These are phyloP conservation scores for Botrytis elliptica DNA, from an alignment of 2,329 filamentous ascomycete genomes.

Conservation along the genomic window DNA sequence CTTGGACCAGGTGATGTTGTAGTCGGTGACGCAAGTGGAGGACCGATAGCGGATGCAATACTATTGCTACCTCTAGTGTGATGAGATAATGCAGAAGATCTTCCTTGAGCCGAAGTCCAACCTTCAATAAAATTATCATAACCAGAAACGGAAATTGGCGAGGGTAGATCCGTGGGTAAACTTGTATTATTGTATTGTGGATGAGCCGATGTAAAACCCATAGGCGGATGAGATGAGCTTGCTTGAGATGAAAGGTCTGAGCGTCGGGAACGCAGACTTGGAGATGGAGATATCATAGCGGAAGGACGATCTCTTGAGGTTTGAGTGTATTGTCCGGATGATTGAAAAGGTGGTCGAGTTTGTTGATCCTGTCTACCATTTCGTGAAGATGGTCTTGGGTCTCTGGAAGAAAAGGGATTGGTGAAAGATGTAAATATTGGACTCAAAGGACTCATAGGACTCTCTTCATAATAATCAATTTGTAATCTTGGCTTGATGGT, in stretches of 20 bases:
- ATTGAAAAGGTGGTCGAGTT: conserved; percentile 50
- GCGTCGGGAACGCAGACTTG: conserved; percentile 59
- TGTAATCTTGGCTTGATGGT: conserved; percentile 42
- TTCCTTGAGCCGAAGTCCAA: conserved; percentile 59
- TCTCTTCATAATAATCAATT: conserved; percentile 31
- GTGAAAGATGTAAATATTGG: conserved; percentile 35
- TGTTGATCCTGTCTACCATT: conserved; percentile 40
- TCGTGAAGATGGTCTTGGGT: conserved; percentile 25
- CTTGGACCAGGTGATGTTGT: conserved; percentile 49
- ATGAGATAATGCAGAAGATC: conserved; percentile 56
- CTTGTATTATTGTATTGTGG: conserved; percentile 49
- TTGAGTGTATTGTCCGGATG: conserved; percentile 46
- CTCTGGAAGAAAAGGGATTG: conserved; percentile 36
- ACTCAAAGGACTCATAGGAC: conserved; percentile 32
- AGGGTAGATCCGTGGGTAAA: conserved; percentile 55
- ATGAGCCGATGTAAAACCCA: conserved; percentile 47
- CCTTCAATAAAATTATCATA: conserved; percentile 61
- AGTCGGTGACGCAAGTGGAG: conserved; percentile 38
- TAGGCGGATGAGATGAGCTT: conserved; percentile 43
- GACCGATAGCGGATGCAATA: conserved; percentile 50
- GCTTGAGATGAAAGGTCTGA: conserved; percentile 56
- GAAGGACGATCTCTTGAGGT: conserved; percentile 44
- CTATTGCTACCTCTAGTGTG: conserved; percentile 55
- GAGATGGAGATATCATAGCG: conserved; percentile 56
- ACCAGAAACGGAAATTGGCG: conserved; percentile 50